A percentile compares a stretch with the other conserved stretches of the same genome.
Conservation (phyloP, 129 eudicot genomes). For the Apium graveolens region DNA sequence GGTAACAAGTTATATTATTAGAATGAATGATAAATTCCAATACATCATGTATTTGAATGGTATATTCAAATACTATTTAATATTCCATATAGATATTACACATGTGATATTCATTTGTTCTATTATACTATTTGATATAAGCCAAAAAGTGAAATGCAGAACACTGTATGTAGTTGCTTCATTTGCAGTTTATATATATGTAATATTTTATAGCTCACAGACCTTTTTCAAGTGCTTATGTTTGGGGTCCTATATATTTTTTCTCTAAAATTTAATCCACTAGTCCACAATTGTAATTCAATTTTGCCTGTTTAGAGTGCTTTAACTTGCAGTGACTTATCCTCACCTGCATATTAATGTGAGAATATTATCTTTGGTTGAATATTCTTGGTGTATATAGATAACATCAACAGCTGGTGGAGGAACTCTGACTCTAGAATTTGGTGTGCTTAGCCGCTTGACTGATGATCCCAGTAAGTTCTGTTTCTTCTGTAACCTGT, state of each 20-base stretch:
- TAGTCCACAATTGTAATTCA: background rate
- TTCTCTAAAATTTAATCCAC: background rate
- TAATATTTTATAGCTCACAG: background rate
- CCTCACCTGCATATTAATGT: background rate
- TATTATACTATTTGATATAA: background rate
- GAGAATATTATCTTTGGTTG: background rate
- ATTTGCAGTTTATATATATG: background rate
- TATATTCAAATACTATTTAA: no score
- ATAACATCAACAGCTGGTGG: slow-evolving; percentile 99
- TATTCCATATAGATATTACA: no score
- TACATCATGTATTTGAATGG: no score
- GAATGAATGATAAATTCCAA: background rate
- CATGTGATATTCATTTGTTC: background rate
- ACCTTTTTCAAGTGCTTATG: background rate
- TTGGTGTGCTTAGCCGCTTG: slow-evolving; percentile 92
- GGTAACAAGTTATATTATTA: background rate
- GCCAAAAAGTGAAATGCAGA: background rate
- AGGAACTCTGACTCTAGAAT: slow-evolving; percentile 89
- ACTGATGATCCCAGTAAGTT: slow-evolving; percentile 88
- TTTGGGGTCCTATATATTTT: background rate
- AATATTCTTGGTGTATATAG: slow-evolving; percentile 33
- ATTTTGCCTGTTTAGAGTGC: background rate
- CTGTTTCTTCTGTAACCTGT: slow-evolving; percentile 3
- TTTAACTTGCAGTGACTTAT: background rate
- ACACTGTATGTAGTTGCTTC: background rate